Evolutionary conservation across 495 filamentous ascomycete species (phyloP).

Genomic region (Xylaria telfairii): DNA sequence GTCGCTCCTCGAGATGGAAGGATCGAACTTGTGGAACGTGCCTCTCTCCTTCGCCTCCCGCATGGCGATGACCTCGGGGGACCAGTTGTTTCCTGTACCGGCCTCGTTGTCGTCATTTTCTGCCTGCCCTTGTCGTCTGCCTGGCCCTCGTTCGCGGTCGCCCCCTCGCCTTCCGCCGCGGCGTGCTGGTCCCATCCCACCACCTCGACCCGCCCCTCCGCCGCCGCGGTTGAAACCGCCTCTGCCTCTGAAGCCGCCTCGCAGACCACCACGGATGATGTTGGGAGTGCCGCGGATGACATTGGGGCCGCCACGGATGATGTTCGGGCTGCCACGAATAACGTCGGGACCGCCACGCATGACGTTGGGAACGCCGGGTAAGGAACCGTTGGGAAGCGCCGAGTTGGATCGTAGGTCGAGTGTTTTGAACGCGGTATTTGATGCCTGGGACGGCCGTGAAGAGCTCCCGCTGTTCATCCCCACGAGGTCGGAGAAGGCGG

Average conservation of each 20-base stretch:
- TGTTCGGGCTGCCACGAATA: too few relatives aligned
- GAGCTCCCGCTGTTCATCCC: slow-evolving; percentile 6
- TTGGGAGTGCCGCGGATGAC: slow-evolving; percentile 20
- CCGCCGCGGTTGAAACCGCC: slow-evolving; percentile 4
- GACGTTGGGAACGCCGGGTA: slow-evolving; percentile 19
- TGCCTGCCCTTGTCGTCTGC: not conserved
- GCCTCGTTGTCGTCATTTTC: not conserved
- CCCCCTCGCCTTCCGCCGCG: slow-evolving; percentile 11
- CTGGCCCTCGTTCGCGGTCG: not conserved
- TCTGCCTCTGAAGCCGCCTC: slow-evolving; percentile 26
- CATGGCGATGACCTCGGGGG: slow-evolving; percentile 18
- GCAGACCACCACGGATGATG: slow-evolving; percentile 34
- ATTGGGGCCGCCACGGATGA: slow-evolving; percentile 35
- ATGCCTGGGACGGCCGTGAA: not conserved
- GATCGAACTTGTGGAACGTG: slow-evolving; percentile 25
- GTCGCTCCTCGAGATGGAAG: slow-evolving; percentile 21
- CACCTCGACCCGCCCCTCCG: not conserved
- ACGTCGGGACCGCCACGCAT: slow-evolving; percentile 34
- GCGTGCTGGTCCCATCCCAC: not conserved
- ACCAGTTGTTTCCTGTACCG: not conserved
- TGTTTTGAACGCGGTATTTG: not conserved
- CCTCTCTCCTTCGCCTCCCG: slow-evolving; percentile 30
- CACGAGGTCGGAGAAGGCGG: slow-evolving; percentile 30
- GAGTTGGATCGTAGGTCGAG: slow-evolving; percentile 7
- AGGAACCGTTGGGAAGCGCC: not conserved